These are phyloP conservation scores for Pseudogymnoascus sp. DNA, from an alignment of 2,329 filamentous ascomycete genomes.

Conservation along the genomic window DNA sequence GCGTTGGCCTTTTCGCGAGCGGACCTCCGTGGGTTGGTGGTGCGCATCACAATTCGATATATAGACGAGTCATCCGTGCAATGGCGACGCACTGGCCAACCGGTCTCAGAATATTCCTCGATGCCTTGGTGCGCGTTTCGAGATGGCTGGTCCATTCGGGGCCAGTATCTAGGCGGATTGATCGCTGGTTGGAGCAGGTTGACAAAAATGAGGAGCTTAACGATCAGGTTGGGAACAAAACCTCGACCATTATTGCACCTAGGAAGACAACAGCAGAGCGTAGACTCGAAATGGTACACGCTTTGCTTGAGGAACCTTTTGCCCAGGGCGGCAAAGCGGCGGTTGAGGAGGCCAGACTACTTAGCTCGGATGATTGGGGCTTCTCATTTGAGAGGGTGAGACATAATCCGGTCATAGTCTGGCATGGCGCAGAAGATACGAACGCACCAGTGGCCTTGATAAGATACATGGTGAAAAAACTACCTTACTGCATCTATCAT, in stretches of 20 bases:
- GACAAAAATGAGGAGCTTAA: neutral
- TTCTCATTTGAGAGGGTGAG: conserved; percentile 15
- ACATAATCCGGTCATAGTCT: conserved; percentile 13
- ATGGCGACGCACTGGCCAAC: neutral
- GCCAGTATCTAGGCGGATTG: neutral
- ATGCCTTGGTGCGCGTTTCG: neutral
- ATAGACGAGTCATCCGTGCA: neutral
- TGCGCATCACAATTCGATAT: neutral
- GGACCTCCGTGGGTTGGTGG: neutral
- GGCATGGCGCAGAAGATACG: conserved; percentile 17
- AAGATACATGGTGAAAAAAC: neutral
- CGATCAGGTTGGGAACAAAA: neutral
- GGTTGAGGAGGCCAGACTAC: neutral
- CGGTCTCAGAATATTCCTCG: neutral
- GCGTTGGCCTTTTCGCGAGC: conserved; percentile 5
- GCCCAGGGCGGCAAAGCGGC: neutral
- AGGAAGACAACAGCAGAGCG: neutral
- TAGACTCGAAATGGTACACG: neutral
- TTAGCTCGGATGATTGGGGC: conserved; percentile 12
- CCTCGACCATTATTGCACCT: neutral
- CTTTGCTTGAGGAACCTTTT: neutral
- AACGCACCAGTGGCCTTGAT: conserved; percentile 13
- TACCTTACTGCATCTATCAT: neutral
- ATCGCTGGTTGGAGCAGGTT: neutral
- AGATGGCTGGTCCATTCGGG: neutral